A percentile compares a stretch with the other conserved stretches of the same genome.
Conservation (phyloP, 345 rosid genomes). For the Euphorbia tirucalli region DNA sequence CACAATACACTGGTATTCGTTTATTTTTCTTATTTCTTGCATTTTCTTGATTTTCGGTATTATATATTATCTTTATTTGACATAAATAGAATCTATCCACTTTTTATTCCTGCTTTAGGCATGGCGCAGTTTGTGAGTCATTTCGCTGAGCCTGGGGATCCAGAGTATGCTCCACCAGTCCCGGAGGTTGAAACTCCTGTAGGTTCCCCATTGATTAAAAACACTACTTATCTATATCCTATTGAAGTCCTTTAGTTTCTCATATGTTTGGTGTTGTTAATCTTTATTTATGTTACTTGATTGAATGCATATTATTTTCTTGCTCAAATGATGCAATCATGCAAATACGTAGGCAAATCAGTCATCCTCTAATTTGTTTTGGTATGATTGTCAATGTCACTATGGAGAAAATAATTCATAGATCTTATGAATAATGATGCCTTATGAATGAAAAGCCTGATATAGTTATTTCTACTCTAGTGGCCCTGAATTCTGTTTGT, state of each 20-base stretch:
- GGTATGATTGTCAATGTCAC: neutral
- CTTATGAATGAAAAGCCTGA: neutral
- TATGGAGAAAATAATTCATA: neutral
- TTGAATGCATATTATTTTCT: neutral
- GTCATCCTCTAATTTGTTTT: neutral
- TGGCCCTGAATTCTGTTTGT: neutral
- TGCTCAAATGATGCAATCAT: conserved; percentile 1
- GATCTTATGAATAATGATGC: neutral
- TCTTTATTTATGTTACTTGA: neutral
- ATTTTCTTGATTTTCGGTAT: neutral
- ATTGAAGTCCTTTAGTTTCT: neutral
- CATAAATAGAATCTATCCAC: neutral
- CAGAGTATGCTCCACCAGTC: conserved; percentile 86
- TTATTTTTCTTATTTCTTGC: neutral
- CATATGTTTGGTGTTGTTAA: neutral
- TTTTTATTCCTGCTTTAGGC: conserved; percentile 37
- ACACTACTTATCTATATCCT: neutral
- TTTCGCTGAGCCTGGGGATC: conserved; percentile 87
- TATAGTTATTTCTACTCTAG: neutral
- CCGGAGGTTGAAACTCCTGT: conserved; percentile 80
- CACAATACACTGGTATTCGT: conserved; percentile 56
- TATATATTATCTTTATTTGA: neutral
- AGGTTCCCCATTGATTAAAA: conserved; percentile 21
- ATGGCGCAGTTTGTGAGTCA: conserved; percentile 80
- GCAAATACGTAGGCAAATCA: neutral